These are phyloP conservation scores for Colletotrichum filicis DNA, from an alignment of 2,329 filamentous ascomycete species.

Conservation along the genomic window DNA sequence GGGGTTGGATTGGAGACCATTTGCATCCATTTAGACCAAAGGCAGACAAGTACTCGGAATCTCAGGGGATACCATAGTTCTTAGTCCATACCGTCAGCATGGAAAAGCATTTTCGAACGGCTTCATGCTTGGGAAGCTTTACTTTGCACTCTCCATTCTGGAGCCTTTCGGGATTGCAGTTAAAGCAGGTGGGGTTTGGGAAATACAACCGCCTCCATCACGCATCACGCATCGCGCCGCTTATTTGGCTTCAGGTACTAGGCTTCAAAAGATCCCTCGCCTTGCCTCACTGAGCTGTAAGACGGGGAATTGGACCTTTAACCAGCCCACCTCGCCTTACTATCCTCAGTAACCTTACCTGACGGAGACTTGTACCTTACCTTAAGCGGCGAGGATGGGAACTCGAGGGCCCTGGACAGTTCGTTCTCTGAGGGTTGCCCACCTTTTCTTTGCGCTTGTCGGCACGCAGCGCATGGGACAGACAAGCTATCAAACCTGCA, in stretches of 20 bases:
- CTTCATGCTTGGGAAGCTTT: not conserved
- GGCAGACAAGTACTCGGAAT: no score
- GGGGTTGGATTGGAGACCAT: not conserved
- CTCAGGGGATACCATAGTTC: no score
- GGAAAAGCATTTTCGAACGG: not conserved
- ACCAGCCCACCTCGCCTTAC: not conserved
- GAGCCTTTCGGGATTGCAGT: constrained; percentile 1
- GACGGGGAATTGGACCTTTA: not conserved
- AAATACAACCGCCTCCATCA: not conserved
- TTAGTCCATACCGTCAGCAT: no score
- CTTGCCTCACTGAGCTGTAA: not conserved
- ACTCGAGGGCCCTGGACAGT: constrained; percentile 7
- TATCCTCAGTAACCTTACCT: not conserved
- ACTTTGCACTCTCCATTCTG: not conserved
- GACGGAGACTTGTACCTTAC: not conserved
- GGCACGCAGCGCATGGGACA: constrained; percentile 16
- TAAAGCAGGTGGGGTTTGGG: constrained; percentile 23
- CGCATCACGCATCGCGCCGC: not conserved
- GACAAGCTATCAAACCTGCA: constrained; percentile 28
- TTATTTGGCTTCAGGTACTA: not conserved
- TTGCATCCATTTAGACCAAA: not conserved
- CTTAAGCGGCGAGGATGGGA: not conserved
- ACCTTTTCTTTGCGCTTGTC: not conserved
- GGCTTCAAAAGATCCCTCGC: not conserved
- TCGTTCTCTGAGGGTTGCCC: not conserved